Conservation (phyloP, 257 asterid species). For the Catharanthus roseus region DNA sequence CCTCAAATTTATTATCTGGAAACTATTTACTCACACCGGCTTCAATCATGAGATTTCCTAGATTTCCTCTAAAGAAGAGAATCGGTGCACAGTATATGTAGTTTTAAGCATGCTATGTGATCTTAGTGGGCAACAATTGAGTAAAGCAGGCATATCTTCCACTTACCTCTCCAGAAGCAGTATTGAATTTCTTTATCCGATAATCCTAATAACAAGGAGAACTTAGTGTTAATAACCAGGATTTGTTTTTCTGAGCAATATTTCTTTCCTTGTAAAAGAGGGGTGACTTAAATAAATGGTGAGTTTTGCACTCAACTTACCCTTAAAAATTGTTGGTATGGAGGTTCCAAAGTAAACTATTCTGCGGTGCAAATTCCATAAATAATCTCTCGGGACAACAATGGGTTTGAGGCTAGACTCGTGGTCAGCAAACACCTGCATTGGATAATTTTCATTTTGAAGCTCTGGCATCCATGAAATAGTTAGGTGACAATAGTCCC, state of each 20-base stretch:
- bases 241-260: constrained; percentile 9
- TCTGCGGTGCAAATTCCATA: constrained; percentile 85
- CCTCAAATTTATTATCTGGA: background rate
- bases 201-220: constrained; percentile 51
- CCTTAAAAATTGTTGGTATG: constrained; percentile 82
- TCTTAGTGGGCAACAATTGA: background rate
- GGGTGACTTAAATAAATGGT: too few species aligned
- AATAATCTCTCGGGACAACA: constrained; percentile 78
- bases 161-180: constrained; percentile 97
- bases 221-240: constrained; percentile 18
- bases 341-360: constrained; percentile 98
- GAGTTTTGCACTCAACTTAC: constrained; percentile 30
- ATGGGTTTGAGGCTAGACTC: constrained; percentile 78
- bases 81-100: background rate
- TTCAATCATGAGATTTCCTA: background rate
- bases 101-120: background rate
- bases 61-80: background rate
- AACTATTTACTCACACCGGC: background rate
- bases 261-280: constrained; percentile 2
- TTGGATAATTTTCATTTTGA: constrained; percentile 10
- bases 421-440: constrained; percentile 95
- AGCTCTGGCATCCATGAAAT: constrained; percentile 13
- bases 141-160: constrained; percentile 10
- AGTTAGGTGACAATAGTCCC: constrained; percentile 15
- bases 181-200: constrained; percentile 72